A percentile compares a stretch with the other conserved stretches of the same genome.
These are phyloP conservation scores for Pestalotiopsis sp. DNA, from an alignment of 2,329 filamentous ascomycete species.

Conservation along the genomic window DNA sequence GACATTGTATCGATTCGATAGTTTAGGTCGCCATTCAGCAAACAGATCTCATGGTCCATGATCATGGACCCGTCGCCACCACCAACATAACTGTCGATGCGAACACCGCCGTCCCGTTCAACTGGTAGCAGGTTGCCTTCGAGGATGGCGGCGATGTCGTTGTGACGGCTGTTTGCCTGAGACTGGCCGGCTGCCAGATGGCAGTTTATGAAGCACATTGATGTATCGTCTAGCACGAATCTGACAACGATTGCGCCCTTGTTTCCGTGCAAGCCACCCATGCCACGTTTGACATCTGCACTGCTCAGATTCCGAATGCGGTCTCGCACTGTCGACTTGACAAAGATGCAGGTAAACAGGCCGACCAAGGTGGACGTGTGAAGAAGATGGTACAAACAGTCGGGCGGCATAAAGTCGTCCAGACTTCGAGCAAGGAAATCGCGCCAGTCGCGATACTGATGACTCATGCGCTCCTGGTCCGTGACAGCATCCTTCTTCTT, in stretches of 20 bases:
- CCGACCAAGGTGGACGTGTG: slow-evolving; percentile 91
- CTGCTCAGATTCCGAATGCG: slow-evolving; percentile 77
- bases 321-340: slow-evolving; percentile 76
- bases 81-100: slow-evolving; percentile 79
- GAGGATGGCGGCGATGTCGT: slow-evolving; percentile 87
- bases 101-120: slow-evolving; percentile 66
- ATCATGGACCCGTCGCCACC: slow-evolving; percentile 97
- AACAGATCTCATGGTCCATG: slow-evolving; percentile 95
- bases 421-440: slow-evolving; percentile 83
- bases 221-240: slow-evolving; percentile 93
- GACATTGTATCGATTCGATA: slow-evolving; percentile 98
- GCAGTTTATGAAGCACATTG: slow-evolving; percentile 95
- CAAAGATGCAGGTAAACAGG: slow-evolving; percentile 93
- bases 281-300: slow-evolving; percentile 89
- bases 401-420: slow-evolving; percentile 78
- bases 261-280: slow-evolving; percentile 94
- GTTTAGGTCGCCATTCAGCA: slow-evolving; percentile 94
- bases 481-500: slow-evolving; percentile 78
- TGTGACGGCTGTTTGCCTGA: slow-evolving; percentile 87
- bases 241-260: slow-evolving; percentile 91
- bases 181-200: slow-evolving; percentile 94
- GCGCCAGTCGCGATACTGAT: slow-evolving; percentile 95
- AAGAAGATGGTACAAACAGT: slow-evolving; percentile 80
- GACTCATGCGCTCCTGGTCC: slow-evolving; percentile 90
- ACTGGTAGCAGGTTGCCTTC: slow-evolving; percentile 75